Percentiles rank a stretch among this genome's conserved stretches.
These are phyloP conservation scores for Trichoderma sp. DNA, from an alignment of 2,329 filamentous ascomycete species.

Conservation along the genomic window DNA sequence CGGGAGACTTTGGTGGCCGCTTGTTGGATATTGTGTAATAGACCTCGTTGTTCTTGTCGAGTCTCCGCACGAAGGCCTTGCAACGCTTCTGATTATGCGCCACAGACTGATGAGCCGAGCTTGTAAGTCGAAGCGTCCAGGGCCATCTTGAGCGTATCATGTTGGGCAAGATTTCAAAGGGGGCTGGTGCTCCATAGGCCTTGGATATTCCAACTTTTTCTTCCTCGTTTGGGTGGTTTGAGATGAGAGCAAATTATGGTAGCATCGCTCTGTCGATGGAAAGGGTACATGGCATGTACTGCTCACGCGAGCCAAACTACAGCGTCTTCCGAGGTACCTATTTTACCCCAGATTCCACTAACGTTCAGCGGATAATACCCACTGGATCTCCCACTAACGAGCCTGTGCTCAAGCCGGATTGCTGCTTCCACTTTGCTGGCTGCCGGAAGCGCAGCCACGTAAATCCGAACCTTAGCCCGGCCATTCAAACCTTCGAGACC, in stretches of 20 bases:
- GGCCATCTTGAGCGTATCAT: slow-evolving; percentile 23
- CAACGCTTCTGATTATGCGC: slow-evolving; percentile 15
- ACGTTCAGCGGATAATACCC: slow-evolving; percentile 8
- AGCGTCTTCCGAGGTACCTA: background rate
- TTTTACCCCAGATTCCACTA: slow-evolving; percentile 19
- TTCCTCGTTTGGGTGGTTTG: background rate
- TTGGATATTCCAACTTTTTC: background rate
- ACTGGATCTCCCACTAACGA: slow-evolving; percentile 17
- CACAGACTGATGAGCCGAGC: slow-evolving; percentile 2
- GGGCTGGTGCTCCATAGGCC: background rate
- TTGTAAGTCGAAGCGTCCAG: slow-evolving; percentile 19
- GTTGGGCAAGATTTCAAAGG: background rate
- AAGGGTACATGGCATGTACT: background rate
- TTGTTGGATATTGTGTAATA: slow-evolving; percentile 31
- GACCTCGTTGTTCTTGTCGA: slow-evolving; percentile 24
- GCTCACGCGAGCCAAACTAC: slow-evolving; percentile 14
- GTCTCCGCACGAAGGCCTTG: slow-evolving; percentile 28
- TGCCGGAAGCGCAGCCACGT: slow-evolving; percentile 20
- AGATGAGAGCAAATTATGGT: slow-evolving; percentile 6
- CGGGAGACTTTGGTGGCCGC: slow-evolving; percentile 8
- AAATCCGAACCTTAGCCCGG: slow-evolving; percentile 9
- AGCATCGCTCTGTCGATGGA: background rate
- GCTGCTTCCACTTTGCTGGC: background rate
- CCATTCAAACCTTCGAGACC: background rate
- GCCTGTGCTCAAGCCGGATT: background rate